Evolutionary conservation across 768 basidiomycete species (phyloP).

Genomic region (Cystofilobasidium ferigula): DNA sequence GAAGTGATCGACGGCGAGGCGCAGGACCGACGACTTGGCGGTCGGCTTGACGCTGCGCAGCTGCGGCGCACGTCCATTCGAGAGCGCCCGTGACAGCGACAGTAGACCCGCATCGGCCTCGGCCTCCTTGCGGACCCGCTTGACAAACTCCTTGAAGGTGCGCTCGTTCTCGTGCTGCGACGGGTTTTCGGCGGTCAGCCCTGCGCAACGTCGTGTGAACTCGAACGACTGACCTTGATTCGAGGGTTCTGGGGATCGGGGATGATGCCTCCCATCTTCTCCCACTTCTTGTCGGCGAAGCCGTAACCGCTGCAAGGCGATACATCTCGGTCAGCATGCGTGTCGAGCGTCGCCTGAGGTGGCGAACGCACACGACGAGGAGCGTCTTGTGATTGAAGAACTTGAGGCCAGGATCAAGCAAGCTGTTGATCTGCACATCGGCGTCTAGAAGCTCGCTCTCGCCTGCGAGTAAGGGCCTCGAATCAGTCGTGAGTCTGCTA

Average conservation of each 20-base stretch:
- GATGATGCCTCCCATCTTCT: slow-evolving; percentile 48
- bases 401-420: slow-evolving; percentile 22
- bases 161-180: neutral
- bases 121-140: neutral
- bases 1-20: slow-evolving; percentile 40
- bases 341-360: slow-evolving; percentile 27
- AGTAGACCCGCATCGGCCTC: neutral
- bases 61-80: slow-evolving; percentile 41
- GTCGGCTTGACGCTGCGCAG: slow-evolving; percentile 55
- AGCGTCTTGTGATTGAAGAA: slow-evolving; percentile 44
- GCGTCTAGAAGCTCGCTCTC: slow-evolving; percentile 32
- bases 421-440: neutral
- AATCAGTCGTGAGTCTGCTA: too few relatives aligned
- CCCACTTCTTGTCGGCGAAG: slow-evolving; percentile 52
- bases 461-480: slow-evolving; percentile 27
- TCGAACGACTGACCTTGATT: slow-evolving; percentile 33
- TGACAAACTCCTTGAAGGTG: neutral
- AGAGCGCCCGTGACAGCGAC: slow-evolving; percentile 48
- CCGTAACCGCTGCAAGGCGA: slow-evolving; percentile 58
- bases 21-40: slow-evolving; percentile 53
- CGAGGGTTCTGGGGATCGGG: slow-evolving; percentile 55
- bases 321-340: neutral
- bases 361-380: slow-evolving; percentile 55
- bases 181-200: neutral
- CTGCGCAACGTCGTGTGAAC: neutral